Conservation (phyloP, 2,329 filamentous ascomycete species). For the Dothistroma septosporum region DNA sequence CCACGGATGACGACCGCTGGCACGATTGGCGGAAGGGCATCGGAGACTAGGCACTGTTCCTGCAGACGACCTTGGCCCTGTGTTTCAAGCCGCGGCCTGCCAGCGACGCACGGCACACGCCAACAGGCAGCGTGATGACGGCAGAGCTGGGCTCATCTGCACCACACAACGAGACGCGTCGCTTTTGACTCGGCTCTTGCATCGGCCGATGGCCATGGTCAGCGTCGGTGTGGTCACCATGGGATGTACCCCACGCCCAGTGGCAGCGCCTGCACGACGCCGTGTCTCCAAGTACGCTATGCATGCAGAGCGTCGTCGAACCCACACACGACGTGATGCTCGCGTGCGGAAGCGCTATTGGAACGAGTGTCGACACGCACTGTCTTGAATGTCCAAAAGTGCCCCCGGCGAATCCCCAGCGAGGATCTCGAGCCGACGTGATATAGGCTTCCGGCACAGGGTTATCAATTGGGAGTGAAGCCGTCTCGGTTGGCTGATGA, state of each 20-base stretch:
- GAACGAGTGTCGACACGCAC: constrained; percentile 8
- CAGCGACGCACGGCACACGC: constrained; percentile 4
- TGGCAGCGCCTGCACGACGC: constrained; percentile 12
- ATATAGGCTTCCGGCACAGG: constrained; percentile 17
- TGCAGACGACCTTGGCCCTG: constrained; percentile 16
- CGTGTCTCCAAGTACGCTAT: constrained; percentile 7
- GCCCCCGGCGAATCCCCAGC: constrained; percentile 13
- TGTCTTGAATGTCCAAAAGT: constrained; percentile 7
- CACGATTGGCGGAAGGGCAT: not conserved
- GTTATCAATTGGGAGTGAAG: constrained; percentile 14
- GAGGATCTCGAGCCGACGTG: constrained; percentile 10
- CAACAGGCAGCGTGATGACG: constrained; percentile 12
- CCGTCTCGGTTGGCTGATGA: constrained; percentile 11
- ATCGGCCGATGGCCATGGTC: constrained; percentile 11
- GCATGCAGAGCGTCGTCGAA: not conserved
- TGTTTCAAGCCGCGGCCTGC: constrained; percentile 21
- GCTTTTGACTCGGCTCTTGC: constrained; percentile 15
- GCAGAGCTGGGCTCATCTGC: constrained; percentile 11
- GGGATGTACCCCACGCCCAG: constrained; percentile 13
- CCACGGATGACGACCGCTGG: not conserved
- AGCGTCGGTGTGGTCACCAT: constrained; percentile 10
- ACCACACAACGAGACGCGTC: constrained; percentile 17
- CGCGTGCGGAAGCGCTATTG: constrained; percentile 15
- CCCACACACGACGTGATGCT: constrained; percentile 1
- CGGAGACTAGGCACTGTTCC: constrained; percentile 10